Evolutionary conservation across 345 rosid genomes (phyloP), one percentile per base, ranked within the genome.

Genomic region (Bruguiera gymnorhiza): DNA sequence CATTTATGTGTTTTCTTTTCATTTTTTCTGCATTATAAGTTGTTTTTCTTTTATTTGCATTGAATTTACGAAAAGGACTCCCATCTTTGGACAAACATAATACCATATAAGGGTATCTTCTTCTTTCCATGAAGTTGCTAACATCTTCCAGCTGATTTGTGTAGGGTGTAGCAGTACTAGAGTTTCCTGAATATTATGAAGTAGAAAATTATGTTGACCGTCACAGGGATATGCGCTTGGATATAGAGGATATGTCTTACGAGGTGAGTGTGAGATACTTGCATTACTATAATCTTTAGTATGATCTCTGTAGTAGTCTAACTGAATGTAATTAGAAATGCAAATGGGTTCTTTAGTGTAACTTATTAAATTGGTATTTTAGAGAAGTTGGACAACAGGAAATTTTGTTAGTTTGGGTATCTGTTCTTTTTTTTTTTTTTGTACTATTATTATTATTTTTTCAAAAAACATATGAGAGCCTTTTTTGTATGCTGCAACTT

Each of bases 211-310:
- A 78, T 56, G 62, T 78, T 21, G 98, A 89, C 71, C 86, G 82
- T 83, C 96, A 93, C 75, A 83, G 88, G 73, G 98, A 85, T 65
- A 87, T 93, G 98, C 98, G 98, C 34, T 74, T 93, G 85, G 97
- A 93, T 77, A 88, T 87, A 67, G 98, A 90, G 81, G 85, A 87
- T 68, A 90, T 91, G 97, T 86, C 97, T 52, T 93, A 93, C 60
- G 98, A 93, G 84, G 97, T 87, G 63, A 74, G 73, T 66, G 60
- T 68, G 66, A 32, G 54, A 15, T 69, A 21, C 59, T 3, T 30
- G 11, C 29, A 18, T 18, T 16, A 6, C 26, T 5, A 8, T 32
- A 31, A 21, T 3, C 37, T 30, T 59, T 4, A 10, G 29, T 21
- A 21, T 24, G 60, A 56, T 21, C 24, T 16, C 4, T 27, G 26